Base-by-base conservation (phyloP, 2,329 filamentous ascomycete species). In the Penicillium frequentans region DNA sequence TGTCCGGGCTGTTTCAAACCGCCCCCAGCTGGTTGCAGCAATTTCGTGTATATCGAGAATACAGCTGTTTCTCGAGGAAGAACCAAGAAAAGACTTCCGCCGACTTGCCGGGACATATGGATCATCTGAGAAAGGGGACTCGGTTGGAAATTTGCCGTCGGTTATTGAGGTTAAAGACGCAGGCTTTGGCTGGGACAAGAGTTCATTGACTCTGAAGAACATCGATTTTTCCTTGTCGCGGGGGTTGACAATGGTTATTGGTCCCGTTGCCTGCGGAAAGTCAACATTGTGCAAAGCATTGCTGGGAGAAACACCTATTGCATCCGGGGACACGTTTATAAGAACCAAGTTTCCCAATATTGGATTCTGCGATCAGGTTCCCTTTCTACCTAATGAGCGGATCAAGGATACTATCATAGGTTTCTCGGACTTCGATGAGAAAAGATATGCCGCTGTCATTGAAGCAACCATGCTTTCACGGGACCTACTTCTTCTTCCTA, bases 231-330 rank as follows among this genome's bases (percentile, higher is more conserved):
- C 44, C 16, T 16, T 46, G 5, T 46, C 44, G 1, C 23, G 5
- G 26, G 44, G 44, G 6, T 13, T 52, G 9, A 52, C 50, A 5
- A 46, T 52, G 14, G 19, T 56, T 10, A 48, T 51, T 24, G 42
- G 48, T 23, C 54, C 48, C n/a, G 43, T 52, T 23, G 54, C 35
- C 42, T 56, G 29, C 31, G 54, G 48, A n/a, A 56, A 56, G 31
- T 56, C 54, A 19, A 39, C 33, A 11, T 42, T 56, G n/a, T 44
- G 39, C 24, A 42, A 46, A 46, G 54, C 48, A 1, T 19, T 56
- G n/a, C 26, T 56, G 5, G 42, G 54, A 9, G 54, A 56, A 16
- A 56, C 13, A n/a, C 48, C 48, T 10, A 5, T 27, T 27, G 14
- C 44, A 10, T 46, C 24, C n/a, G 44, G 44, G 14, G 44, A 46